These are phyloP conservation scores for Lactuca saligna DNA, from an alignment of 129 eudicot genomes.

Conservation along the genomic window DNA sequence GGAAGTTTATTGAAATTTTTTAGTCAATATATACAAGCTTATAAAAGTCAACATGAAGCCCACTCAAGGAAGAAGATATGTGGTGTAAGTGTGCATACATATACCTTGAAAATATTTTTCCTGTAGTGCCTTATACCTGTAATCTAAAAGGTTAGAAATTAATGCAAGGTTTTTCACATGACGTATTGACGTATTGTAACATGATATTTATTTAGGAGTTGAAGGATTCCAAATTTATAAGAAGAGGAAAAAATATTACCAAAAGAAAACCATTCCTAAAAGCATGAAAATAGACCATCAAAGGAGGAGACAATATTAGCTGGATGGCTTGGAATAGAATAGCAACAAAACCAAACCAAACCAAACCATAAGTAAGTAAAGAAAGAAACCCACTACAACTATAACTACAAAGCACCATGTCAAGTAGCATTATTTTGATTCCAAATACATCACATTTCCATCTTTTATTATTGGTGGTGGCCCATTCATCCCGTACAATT, in stretches of 20 bases:
- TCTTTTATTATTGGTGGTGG: conserved; percentile 44
- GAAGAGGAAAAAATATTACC: conserved; percentile 9
- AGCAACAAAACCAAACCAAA: conserved; percentile 18
- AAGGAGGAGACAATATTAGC: conserved; percentile 40
- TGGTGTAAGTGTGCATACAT: no score
- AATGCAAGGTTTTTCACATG: neutral
- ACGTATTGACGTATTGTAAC: neutral
- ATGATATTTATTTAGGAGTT: conserved; percentile 1
- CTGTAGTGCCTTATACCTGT: no score
- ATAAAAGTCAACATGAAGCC: neutral
- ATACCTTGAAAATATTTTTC: no score
- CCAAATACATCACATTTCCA: conserved; percentile 45
- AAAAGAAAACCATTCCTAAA: conserved; percentile 32
- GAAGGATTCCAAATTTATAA: neutral
- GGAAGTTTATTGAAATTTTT: no score
- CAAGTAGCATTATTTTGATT: conserved; percentile 35
- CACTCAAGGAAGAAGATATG: no score
- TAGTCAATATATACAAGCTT: neutral
- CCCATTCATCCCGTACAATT: conserved; percentile 35
- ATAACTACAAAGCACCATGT: conserved; percentile 12
- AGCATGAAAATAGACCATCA: conserved; percentile 37
- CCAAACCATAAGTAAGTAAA: conserved; percentile 18
- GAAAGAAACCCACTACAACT: conserved; percentile 17
- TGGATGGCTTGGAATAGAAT: conserved; percentile 40
- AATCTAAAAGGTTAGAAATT: neutral